A percentile compares a stretch with the other conserved stretches of the same genome.
These are phyloP conservation scores for Pseudogymnoascus sp. DNA, from an alignment of 2,329 filamentous ascomycete genomes.

Conservation along the genomic window DNA sequence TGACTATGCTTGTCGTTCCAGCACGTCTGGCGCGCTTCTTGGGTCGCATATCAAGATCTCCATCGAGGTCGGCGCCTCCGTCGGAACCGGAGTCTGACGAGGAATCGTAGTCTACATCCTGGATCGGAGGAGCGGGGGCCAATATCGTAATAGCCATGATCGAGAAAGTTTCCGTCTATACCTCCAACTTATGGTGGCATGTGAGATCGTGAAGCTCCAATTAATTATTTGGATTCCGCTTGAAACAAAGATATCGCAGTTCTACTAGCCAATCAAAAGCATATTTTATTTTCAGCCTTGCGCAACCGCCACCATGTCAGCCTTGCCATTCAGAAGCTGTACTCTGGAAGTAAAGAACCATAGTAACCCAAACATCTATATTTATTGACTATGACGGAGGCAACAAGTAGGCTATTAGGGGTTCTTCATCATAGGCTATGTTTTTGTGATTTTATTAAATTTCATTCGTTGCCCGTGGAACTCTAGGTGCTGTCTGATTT, in stretches of 20 bases:
- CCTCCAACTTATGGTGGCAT: not conserved
- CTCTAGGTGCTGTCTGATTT: not conserved
- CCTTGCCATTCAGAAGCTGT: not conserved
- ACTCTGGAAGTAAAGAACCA: not conserved
- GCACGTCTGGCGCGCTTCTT: constrained; percentile 33
- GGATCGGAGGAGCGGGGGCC: constrained; percentile 23
- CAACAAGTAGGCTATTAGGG: not conserved
- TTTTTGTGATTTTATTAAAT: not conserved
- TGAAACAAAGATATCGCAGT: constrained; percentile 2
- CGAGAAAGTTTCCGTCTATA: no score
- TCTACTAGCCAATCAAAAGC: not conserved
- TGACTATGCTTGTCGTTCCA: constrained; percentile 55
- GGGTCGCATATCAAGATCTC: constrained; percentile 35
- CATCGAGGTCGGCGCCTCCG: constrained; percentile 27
- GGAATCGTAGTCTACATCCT: constrained; percentile 15
- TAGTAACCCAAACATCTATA: not conserved
- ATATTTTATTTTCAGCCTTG: not conserved
- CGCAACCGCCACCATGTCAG: not conserved
- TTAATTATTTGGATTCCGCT: not conserved
- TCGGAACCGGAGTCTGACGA: constrained; percentile 19
- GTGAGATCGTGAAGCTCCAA: not conserved
- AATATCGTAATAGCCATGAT: constrained; percentile 30
- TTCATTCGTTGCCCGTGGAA: not conserved
- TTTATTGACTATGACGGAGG: not conserved
- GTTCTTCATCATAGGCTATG: not conserved